Base-by-base conservation (phyloP, 2,329 filamentous ascomycete species). In the Ilyonectria mors-panacis region DNA sequence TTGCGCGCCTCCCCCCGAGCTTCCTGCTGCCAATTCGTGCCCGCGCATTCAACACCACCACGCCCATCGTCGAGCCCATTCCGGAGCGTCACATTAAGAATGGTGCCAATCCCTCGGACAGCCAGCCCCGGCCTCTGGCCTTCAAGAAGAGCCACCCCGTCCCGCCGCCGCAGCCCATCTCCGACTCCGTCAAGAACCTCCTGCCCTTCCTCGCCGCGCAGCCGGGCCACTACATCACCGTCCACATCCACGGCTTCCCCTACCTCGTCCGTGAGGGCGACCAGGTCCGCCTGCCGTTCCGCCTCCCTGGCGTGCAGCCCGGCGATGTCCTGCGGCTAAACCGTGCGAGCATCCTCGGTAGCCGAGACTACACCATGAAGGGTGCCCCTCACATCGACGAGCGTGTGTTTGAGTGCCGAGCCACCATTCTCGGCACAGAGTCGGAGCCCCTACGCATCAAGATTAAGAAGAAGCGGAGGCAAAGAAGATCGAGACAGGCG, bases 261-360 rank as follows among this genome's bases (percentile, higher is more conserved):
- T 96, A 95, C 84, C 92, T 96, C 35, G 87, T 96, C 71, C 94
- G 92, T 7, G 84, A 86, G 50, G 93, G 93, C 72, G 93, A 96
- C 82, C 85, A 87, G 66, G 81, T 96, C 57, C 92, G 93, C 39
- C 89, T 96, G 59, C 93, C 93, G 6, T 95, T 95, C 84, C 88
- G 88, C 75, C 94, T 96, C 90, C 89, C 91, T 3, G 90, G 88
- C 28, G 93, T 94, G 6, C 82, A 87, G 8, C 91, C 94, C 1
- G 96, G 96, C 33, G 95, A 98, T 78, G 85, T 97, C 42, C 86
- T 99, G 67, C 93, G 95, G 7, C 87, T 99, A 65, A 95, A 97
- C 83, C 92, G 94, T 63, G 96, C 94, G 26, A 92, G 90, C 45
- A 85, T 92, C 60, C 83, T 99, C 50, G 96, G 96, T 30, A 95